Conservation (phyloP, 2,329 filamentous ascomycete genomes). For the Alternaria novae-zelandiae region DNA sequence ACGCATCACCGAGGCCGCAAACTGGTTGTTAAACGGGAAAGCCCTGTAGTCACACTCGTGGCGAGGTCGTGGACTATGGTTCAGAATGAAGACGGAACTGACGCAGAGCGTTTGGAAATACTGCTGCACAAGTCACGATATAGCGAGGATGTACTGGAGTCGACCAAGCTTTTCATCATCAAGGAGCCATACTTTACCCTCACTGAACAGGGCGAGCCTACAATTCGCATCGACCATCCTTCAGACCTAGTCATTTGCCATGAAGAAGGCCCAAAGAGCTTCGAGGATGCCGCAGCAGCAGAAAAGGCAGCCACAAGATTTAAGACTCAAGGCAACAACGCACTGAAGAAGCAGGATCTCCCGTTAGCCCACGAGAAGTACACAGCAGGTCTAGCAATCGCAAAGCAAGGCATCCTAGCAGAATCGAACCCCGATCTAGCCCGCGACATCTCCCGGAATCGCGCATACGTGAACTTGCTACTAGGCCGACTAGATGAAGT, state of each 20-base stretch:
- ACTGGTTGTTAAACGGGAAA: constrained; percentile 43
- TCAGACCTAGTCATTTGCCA: constrained; percentile 56
- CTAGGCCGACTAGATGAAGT: constrained; percentile 39
- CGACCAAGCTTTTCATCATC: constrained; percentile 51
- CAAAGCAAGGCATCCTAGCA: constrained; percentile 17
- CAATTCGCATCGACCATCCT: constrained; percentile 61
- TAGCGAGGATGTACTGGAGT: constrained; percentile 43
- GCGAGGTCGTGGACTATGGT: constrained; percentile 43
- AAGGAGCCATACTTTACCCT: constrained; percentile 64
- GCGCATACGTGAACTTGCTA: constrained; percentile 42
- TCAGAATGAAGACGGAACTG: constrained; percentile 47
- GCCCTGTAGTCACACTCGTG: constrained; percentile 38
- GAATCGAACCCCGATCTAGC: constrained; percentile 26
- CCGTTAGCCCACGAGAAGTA: constrained; percentile 44
- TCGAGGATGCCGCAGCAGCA: constrained; percentile 36
- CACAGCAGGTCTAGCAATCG: constrained; percentile 38
- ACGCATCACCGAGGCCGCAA: constrained; percentile 51
- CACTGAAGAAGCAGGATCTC: constrained; percentile 46
- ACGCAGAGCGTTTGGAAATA: constrained; percentile 40
- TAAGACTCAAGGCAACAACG: constrained; percentile 46
- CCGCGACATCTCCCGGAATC: constrained; percentile 45
- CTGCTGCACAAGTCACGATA: constrained; percentile 34
- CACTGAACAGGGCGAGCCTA: constrained; percentile 50
- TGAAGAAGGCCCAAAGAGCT: constrained; percentile 34
- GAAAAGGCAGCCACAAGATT: constrained; percentile 38